A percentile compares a stretch with the other conserved stretches of the same genome.
phyloP scores from a whole-genome alignment of 176 grass and related monocot genomes.

The Oryza coarctata region DNA sequence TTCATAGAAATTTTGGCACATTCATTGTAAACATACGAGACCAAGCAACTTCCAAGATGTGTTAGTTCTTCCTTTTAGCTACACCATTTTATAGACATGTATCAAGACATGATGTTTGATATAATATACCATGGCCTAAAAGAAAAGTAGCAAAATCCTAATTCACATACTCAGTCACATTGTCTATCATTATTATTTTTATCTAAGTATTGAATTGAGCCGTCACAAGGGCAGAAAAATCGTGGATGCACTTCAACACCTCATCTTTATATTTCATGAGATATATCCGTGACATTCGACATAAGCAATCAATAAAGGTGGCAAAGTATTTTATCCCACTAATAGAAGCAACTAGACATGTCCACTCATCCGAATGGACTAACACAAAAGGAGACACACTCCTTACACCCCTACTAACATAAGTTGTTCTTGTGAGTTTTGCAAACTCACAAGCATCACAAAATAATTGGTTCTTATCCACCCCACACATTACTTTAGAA shows the following conservation, averaged over 20 bases:
- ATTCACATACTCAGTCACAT: neutral
- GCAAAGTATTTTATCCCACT: no score
- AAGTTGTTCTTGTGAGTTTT: neutral
- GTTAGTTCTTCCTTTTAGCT: neutral
- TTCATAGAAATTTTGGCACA: neutral
- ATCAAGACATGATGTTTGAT: neutral
- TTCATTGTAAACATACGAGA: neutral
- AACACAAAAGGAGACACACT: neutral
- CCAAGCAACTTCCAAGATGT: neutral
- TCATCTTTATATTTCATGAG: neutral
- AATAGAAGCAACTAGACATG: neutral
- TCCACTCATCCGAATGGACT: neutral
- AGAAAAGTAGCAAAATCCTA: neutral
- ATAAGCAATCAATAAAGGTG: neutral
- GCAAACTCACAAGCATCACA: neutral
- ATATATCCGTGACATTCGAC: neutral
- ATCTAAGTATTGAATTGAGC: neutral
- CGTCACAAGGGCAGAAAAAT: neutral
- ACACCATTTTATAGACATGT: neutral
- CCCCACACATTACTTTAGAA: neutral
- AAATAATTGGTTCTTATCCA: neutral
- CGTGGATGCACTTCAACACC: neutral
- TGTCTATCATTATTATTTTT: neutral
- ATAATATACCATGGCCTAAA: neutral
- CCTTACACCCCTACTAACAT: neutral